Percentiles rank a stretch among this genome's conserved stretches.
Evolutionary conservation across 1,284 basidiomycete genomes (phyloP).

Genomic region (Apiotrichum brassicae): DNA sequence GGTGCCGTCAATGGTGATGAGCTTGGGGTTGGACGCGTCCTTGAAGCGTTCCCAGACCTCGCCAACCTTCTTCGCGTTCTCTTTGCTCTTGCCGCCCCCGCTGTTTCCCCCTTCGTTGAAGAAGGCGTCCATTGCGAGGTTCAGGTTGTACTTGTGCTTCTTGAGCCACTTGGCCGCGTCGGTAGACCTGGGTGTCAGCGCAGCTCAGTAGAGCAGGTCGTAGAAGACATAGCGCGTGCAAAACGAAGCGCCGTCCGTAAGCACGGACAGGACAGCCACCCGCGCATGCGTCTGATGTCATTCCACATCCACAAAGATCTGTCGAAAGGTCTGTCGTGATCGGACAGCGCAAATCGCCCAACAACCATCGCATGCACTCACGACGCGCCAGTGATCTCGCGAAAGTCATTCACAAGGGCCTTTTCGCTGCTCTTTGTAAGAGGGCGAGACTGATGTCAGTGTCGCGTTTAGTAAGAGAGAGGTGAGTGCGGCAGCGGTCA

Average conservation of each 20-base stretch:
- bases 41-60: slow-evolving; percentile 47
- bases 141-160: slow-evolving; percentile 38
- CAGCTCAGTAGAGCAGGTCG: no score
- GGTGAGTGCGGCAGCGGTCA: no score
- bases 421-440: slow-evolving; percentile 20
- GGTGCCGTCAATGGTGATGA: slow-evolving; percentile 47
- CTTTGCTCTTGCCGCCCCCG: slow-evolving; percentile 3
- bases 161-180: slow-evolving; percentile 41
- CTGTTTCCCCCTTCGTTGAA: slow-evolving; percentile 30
- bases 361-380: slow-evolving; percentile 15
- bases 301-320: no score
- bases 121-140: slow-evolving; percentile 32
- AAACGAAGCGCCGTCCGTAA: no score
- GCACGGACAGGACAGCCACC: no score
- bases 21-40: slow-evolving; percentile 36
- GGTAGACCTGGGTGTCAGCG: slow-evolving; percentile 19
- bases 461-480: slow-evolving; percentile 3
- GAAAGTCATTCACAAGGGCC: slow-evolving; percentile 29
- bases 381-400: slow-evolving; percentile 38
- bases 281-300: neutral
- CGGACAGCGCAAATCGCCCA: no score
- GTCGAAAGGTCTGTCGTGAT: no score
- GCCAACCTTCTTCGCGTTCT: slow-evolving; percentile 41
- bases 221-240: no score
- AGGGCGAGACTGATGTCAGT: slow-evolving; percentile 11